Base-by-base conservation (phyloP, 768 basidiomycete genomes). In the Suillus spraguei region DNA sequence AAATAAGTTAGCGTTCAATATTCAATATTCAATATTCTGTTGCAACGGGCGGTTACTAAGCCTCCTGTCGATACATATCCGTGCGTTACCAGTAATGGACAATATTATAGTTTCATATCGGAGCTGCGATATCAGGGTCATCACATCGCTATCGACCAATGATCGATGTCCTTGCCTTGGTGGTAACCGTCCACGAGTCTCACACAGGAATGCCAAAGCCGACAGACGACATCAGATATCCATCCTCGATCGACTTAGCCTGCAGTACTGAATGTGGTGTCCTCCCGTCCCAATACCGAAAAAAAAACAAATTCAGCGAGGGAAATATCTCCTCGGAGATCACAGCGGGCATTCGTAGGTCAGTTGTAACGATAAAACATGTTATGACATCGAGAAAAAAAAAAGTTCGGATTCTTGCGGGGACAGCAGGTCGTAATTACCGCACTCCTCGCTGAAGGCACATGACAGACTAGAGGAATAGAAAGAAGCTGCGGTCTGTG, bases 21-120 rank as follows among this genome's bases (percentile, higher is more conserved):
- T 28, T 28, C 28, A 28, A 28, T 28, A n/a, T n/a, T n/a, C n/a
- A n/a, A n/a, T n/a, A n/a, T n/a, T n/a, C n/a, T n/a, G 28, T 28
- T 28, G 28, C 28, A 28, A 28, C 28, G 28, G 28, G 28, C 28
- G 28, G 22, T n/a, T n/a, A n/a, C n/a, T 39, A 55, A 36, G n/a
- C 36, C 22, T 56, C 14, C 22, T 24, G 36, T 56, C 10, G 14
- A 38, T 24, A 16, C 16, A 38, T 56, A 58, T 58, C 24, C 55
- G 38, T 41, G 55, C n/a, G 38, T 38, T 39, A 24, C 38, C 17
- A 41, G 38, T 14, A 24, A 10, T 22, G 10, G 20, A 41, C 24
- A 17, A 38, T 22, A 39, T 39, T 39, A 39, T 24, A 38, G 38
- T 58, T 58, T 58, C 38, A 58, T 58, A 58, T 58, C 55, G 36